Percentiles rank a stretch among this genome's conserved stretches.
Conservation (phyloP, 1,284 basidiomycete species). For the Hemileia vastatrix region DNA sequence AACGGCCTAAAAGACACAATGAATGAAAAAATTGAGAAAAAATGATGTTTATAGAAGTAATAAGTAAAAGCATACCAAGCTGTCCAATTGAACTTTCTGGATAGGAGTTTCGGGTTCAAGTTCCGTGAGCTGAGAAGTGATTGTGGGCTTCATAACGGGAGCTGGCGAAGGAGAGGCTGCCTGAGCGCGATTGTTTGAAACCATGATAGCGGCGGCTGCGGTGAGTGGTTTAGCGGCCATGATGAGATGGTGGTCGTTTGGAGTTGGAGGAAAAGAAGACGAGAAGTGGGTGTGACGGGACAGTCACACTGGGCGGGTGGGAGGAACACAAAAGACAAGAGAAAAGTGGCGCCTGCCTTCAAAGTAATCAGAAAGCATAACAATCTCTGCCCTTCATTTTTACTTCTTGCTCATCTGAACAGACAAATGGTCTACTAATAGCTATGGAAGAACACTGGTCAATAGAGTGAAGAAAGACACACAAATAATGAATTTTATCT, state of each 20-base stretch:
- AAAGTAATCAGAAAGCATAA: too few species aligned
- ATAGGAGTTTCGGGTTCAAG: conserved; percentile 76
- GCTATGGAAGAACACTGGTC: too few species aligned
- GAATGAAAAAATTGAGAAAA: not conserved
- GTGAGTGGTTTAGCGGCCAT: conserved; percentile 46
- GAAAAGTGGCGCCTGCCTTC: too few species aligned
- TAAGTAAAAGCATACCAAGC: conserved; percentile 55
- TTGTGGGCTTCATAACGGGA: conserved; percentile 69
- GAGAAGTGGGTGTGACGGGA: not conserved
- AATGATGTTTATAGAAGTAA: not conserved
- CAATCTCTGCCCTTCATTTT: too few species aligned
- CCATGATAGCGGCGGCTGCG: conserved; percentile 50
- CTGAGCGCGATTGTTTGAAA: conserved; percentile 6
- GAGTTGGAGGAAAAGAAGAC: not conserved
- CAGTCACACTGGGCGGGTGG: too few species aligned
- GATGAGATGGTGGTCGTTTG: not conserved
- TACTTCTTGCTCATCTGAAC: too few species aligned
- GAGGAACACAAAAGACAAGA: too few species aligned
- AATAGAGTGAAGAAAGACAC: too few species aligned
- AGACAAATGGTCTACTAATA: too few species aligned
- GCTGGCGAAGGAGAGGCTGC: conserved; percentile 15
- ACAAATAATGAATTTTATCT: too few species aligned
- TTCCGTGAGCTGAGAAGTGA: conserved; percentile 80
- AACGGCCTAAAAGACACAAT: conserved; percentile 56
- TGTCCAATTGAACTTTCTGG: conserved; percentile 67